These are phyloP conservation scores for Tilletia walkeri DNA, from an alignment of 1,284 basidiomycete genomes.

Conservation along the genomic window DNA sequence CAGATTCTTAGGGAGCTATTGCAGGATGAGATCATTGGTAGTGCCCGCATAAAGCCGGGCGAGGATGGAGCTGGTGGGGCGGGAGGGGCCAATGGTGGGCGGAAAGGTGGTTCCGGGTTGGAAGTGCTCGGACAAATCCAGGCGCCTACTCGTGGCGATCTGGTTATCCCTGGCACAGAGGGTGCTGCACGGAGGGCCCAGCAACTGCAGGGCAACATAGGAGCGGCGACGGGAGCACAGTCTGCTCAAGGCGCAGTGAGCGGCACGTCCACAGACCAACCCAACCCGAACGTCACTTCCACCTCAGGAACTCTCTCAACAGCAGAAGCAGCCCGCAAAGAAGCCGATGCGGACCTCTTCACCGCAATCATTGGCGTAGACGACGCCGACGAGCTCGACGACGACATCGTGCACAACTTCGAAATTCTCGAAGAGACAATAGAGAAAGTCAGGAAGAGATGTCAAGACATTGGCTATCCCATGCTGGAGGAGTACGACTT, in stretches of 20 bases:
- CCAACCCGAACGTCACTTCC: not conserved
- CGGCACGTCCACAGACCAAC: not conserved
- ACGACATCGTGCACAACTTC: conserved; percentile 54
- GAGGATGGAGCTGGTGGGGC: conserved; percentile 18
- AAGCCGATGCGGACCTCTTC: conserved; percentile 52
- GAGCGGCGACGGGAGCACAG: conserved; percentile 23
- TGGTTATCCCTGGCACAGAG: conserved; percentile 48
- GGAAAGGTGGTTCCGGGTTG: conserved; percentile 23
- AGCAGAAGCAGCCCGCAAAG: conserved; percentile 29
- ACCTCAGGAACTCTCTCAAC: conserved; percentile 21
- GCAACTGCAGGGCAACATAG: conserved; percentile 22
- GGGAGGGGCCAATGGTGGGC: not conserved
- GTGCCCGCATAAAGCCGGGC: conserved; percentile 41
- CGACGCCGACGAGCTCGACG: conserved; percentile 52
- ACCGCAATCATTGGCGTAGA: conserved; percentile 54
- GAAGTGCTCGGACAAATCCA: conserved; percentile 40
- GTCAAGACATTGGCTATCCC: conserved; percentile 53
- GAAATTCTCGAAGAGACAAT: conserved; percentile 53
- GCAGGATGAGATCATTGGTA: conserved; percentile 48
- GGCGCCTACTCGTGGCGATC: conserved; percentile 45
- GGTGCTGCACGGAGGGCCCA: conserved; percentile 35
- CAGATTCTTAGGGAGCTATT: conserved; percentile 51
- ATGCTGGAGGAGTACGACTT: conserved; percentile 56
- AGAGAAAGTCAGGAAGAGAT: conserved; percentile 54
- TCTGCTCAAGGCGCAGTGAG: conserved; percentile 7